phyloP scores from a whole-genome alignment of 441 rosid genomes.

The Raphanus hybrid region DNA sequence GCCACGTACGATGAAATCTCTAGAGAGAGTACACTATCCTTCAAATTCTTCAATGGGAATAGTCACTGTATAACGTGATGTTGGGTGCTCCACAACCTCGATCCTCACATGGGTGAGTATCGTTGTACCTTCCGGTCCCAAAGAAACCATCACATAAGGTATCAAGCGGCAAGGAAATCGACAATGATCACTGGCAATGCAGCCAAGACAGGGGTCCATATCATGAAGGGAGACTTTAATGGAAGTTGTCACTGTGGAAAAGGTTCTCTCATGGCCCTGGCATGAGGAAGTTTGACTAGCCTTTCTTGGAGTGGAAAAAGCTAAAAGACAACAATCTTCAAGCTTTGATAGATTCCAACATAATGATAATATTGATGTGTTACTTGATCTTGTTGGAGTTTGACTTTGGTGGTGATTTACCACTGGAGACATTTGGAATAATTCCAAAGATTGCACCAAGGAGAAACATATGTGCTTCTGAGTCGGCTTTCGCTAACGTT shows the following conservation, averaged over 20 bases:
- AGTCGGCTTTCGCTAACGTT: neutral
- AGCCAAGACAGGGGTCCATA: neutral
- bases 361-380: neutral
- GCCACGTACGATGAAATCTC: too few relatives aligned
- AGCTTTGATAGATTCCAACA: neutral
- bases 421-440: neutral
- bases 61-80: neutral
- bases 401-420: neutral
- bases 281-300: neutral
- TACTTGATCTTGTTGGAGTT: neutral
- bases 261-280: neutral
- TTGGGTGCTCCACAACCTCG: neutral
- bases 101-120: neutral
- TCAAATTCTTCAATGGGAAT: neutral
- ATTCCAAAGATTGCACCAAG: neutral
- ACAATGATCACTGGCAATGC: neutral
- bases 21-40: neutral
- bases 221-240: neutral
- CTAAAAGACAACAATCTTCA: neutral
- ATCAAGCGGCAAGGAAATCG: neutral
- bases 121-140: neutral
- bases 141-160: neutral
- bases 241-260: neutral
- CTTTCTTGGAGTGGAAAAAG: neutral
- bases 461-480: neutral